A percentile compares a stretch with the other conserved stretches of the same genome.
Conservation (phyloP, 306 rosid species). For the Hylodesmum podocarpum region DNA sequence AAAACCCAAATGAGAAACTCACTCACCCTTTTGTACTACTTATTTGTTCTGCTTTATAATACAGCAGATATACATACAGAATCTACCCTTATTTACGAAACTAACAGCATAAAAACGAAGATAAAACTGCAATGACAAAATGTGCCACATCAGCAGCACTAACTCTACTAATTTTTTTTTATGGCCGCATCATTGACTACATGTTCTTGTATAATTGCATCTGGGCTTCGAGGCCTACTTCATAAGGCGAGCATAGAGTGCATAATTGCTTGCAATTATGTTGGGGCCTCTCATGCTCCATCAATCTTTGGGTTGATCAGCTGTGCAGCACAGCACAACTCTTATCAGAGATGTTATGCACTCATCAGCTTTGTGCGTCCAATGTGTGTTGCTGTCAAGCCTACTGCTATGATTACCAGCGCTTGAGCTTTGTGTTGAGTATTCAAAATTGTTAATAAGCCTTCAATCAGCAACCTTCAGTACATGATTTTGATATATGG, state of each 20-base stretch:
- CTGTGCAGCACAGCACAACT: slow-evolving; percentile 36
- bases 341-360: slow-evolving; percentile 15
- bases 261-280: slow-evolving; percentile 23
- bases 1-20: too few species aligned
- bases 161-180: too few species aligned
- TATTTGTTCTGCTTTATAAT: too few species aligned
- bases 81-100: too few species aligned
- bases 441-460: slow-evolving; percentile 21
- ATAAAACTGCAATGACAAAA: too few species aligned
- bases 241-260: neutral
- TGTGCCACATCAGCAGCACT: too few species aligned
- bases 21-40: too few species aligned
- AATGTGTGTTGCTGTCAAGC: neutral
- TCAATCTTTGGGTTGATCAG: slow-evolving; percentile 36
- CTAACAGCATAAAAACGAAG: too few species aligned
- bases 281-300: slow-evolving; percentile 34
- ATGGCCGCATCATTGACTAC: too few species aligned
- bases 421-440: slow-evolving; percentile 2
- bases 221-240: neutral
- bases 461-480: slow-evolving; percentile 24
- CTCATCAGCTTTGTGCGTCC: slow-evolving; percentile 18
- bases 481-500: slow-evolving; percentile 23
- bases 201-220: too few species aligned
- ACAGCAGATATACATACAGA: too few species aligned
- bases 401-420: neutral